Evolutionary conservation across 768 basidiomycete genomes (phyloP).

Genomic region (Russula foetens): DNA sequence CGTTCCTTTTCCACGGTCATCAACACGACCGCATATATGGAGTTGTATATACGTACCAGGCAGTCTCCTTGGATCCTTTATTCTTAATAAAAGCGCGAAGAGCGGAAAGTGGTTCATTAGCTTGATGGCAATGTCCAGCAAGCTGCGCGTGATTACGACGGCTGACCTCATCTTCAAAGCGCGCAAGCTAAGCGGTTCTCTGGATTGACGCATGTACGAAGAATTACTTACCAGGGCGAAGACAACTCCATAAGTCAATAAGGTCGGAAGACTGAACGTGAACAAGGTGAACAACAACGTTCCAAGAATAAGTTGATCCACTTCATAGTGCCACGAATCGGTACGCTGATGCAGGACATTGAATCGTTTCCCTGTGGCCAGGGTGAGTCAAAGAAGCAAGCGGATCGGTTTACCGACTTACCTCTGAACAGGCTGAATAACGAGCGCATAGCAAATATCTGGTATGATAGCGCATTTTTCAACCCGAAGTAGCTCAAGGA

Average conservation of each 20-base stretch:
- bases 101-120: slow-evolving; percentile 92
- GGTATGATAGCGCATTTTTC: slow-evolving; percentile 50
- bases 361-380: slow-evolving; percentile 65
- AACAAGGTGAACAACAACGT: slow-evolving; percentile 82
- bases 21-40: neutral
- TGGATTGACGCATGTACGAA: neutral
- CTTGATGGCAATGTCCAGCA: slow-evolving; percentile 55
- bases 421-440: slow-evolving; percentile 91
- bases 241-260: slow-evolving; percentile 75
- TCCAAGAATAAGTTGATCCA: slow-evolving; percentile 92
- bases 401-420: slow-evolving; percentile 25
- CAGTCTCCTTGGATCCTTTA: slow-evolving; percentile 76
- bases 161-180: slow-evolving; percentile 40
- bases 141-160: slow-evolving; percentile 51
- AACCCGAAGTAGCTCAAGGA: slow-evolving; percentile 60
- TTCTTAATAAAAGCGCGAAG: slow-evolving; percentile 74
- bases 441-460: slow-evolving; percentile 49
- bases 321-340: slow-evolving; percentile 84
- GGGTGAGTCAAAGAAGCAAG: neutral
- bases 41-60: slow-evolving; percentile 47
- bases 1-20: neutral
- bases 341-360: slow-evolving; percentile 83
- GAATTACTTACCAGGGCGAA: slow-evolving; percentile 56
- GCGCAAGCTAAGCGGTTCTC: neutral
- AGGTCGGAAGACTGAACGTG: slow-evolving; percentile 77